These are phyloP conservation scores for Colletotrichum chlorophyti DNA, from an alignment of 2,329 filamentous ascomycete genomes.

Conservation along the genomic window DNA sequence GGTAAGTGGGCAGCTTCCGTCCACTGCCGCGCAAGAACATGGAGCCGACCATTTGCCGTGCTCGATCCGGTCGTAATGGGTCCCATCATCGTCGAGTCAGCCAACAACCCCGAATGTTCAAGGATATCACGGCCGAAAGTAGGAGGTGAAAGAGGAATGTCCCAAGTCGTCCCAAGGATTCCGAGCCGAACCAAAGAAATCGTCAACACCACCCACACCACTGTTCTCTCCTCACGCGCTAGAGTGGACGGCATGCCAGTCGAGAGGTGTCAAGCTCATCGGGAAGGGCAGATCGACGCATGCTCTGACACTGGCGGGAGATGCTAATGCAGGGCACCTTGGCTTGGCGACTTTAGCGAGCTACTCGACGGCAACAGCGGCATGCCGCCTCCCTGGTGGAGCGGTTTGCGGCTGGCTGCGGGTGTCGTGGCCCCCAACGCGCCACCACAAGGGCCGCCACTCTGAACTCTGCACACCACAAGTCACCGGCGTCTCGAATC, in stretches of 20 bases:
- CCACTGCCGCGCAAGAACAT: too few species aligned
- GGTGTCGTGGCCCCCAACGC: conserved; percentile 8
- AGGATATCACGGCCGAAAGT: not conserved
- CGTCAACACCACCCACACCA: not conserved
- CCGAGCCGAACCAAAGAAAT: too few species aligned
- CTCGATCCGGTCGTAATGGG: too few species aligned
- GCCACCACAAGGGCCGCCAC: too few species aligned
- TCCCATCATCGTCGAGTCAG: too few species aligned
- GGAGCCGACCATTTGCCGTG: too few species aligned
- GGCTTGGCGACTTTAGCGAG: conserved; percentile 25
- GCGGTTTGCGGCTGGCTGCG: conserved; percentile 5
- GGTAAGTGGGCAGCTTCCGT: conserved; percentile 10
- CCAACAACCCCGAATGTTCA: not conserved
- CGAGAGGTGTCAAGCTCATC: not conserved
- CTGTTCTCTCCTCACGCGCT: not conserved
- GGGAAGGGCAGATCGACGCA: conserved; percentile 16
- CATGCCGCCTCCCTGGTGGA: conserved; percentile 8
- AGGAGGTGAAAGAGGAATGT: not conserved
- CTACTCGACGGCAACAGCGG: conserved; percentile 17
- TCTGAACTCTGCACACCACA: too few species aligned
- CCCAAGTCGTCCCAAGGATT: too few species aligned
- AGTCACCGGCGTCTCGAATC: too few species aligned
- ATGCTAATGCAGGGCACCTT: conserved; percentile 27
- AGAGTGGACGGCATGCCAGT: not conserved
- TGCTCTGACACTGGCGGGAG: conserved; percentile 20